Evolutionary conservation across 148 eudicot genomes (phyloP).

Genomic region (Persicaria maculosa): DNA sequence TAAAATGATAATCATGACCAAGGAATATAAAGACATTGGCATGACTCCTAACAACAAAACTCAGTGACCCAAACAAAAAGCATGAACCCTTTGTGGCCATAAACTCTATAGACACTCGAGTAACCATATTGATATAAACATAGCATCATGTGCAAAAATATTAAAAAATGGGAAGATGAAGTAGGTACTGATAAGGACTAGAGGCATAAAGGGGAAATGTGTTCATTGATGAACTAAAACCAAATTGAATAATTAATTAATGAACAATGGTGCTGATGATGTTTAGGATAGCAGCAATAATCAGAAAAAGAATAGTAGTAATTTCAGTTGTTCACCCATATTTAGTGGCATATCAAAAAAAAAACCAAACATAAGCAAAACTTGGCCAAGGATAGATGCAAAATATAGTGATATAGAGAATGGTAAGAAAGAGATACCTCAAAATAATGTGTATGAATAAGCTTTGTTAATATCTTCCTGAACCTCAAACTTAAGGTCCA

Average conservation of each 20-base stretch:
- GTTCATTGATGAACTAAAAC: background rate
- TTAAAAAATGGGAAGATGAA: background rate
- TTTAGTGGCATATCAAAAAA: background rate
- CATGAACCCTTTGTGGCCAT: background rate
- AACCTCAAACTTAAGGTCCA: constrained; percentile 86
- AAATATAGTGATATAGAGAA: background rate
- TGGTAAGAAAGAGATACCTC: constrained; percentile 41
- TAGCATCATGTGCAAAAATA: background rate
- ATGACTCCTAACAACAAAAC: background rate
- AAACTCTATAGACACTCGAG: background rate
- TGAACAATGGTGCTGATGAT: background rate
- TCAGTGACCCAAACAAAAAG: constrained; percentile 1
- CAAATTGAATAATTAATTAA: background rate
- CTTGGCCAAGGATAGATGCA: background rate
- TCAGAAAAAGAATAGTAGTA: background rate
- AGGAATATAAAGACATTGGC: background rate
- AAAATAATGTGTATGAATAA: constrained; percentile 83
- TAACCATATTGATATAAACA: background rate
- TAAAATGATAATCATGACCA: background rate
- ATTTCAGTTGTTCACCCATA: background rate
- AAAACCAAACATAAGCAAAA: background rate
- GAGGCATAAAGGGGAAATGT: background rate
- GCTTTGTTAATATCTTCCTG: constrained; percentile 85
- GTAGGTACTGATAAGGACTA: background rate
- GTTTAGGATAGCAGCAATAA: background rate